A percentile compares a stretch with the other conserved stretches of the same genome.
phyloP scores from a whole-genome alignment of 495 filamentous ascomycete genomes.

The Alectoria sarmentosa region DNA sequence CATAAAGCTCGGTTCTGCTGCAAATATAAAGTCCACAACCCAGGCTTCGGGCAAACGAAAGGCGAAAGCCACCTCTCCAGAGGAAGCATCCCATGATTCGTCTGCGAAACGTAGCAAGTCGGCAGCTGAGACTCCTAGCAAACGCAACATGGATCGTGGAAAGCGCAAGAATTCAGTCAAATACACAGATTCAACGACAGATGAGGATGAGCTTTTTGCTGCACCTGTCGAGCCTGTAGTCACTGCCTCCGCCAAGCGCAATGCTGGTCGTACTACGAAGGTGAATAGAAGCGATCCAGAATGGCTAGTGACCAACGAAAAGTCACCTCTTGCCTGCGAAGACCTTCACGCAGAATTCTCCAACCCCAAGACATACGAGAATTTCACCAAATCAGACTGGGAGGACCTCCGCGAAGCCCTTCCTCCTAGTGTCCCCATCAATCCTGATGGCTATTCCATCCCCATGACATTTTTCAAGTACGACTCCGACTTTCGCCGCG shows the following conservation, averaged over 20 bases:
- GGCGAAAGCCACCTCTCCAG: background rate
- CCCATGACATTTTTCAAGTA: conserved; percentile 43
- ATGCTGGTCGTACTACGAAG: conserved; percentile 14
- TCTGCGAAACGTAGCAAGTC: background rate
- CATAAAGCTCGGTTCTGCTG: background rate
- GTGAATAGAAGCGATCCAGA: conserved; percentile 41
- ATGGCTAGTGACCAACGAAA: conserved; percentile 48
- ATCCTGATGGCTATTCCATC: conserved; percentile 33
- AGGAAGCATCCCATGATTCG: background rate
- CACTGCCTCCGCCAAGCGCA: conserved; percentile 15
- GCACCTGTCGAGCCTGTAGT: conserved; percentile 8
- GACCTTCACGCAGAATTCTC: conserved; percentile 53
- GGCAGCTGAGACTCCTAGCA: background rate
- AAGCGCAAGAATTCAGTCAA: conserved; percentile 1
- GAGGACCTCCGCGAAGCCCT: conserved; percentile 48
- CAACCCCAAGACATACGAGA: conserved; percentile 50
- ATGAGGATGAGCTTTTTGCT: conserved; percentile 3
- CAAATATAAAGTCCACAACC: background rate
- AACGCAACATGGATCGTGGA: conserved; percentile 14
- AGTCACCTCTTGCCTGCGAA: conserved; percentile 46
- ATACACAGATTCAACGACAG: conserved; percentile 7
- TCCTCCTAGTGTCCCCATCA: conserved; percentile 42
- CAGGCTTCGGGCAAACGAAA: background rate
- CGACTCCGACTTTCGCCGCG: conserved; percentile 44
- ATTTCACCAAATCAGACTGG: conserved; percentile 49